phyloP scores from a whole-genome alignment of 2,329 filamentous ascomycete genomes.

The Phaeosphaeriaceae sp. region DNA sequence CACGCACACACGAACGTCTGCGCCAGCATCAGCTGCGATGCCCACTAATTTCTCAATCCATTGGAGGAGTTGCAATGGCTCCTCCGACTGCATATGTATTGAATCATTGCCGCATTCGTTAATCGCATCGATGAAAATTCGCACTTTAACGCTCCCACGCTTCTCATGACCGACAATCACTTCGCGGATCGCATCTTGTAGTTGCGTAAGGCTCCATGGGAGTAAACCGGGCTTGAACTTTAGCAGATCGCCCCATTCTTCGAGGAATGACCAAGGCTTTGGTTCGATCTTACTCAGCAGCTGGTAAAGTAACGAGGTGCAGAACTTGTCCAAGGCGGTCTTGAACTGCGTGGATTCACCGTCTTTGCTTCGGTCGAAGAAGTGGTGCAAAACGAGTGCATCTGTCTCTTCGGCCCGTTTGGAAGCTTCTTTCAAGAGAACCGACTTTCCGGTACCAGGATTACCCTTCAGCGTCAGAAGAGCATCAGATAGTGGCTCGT shows the following conservation, averaged over 20 bases:
- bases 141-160: background rate
- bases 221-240: slow-evolving; percentile 1
- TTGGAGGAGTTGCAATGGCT: slow-evolving; percentile 1
- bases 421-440: slow-evolving; percentile 3
- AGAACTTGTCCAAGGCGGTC: slow-evolving; percentile 1
- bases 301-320: slow-evolving; percentile 2
- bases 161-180: slow-evolving; percentile 1
- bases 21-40: background rate
- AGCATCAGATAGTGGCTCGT: background rate
- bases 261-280: slow-evolving; percentile 4
- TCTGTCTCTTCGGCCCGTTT: background rate
- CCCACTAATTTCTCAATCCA: background rate
- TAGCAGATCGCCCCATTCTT: slow-evolving; percentile 1
- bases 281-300: slow-evolving; percentile 1
- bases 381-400: background rate
- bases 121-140: slow-evolving; percentile 1
- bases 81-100: background rate
- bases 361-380: slow-evolving; percentile 3
- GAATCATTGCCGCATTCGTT: background rate
- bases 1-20: slow-evolving; percentile 1
- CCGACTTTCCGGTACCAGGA: slow-evolving; percentile 3
- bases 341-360: background rate
- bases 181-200: slow-evolving; percentile 1
- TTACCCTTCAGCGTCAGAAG: slow-evolving; percentile 1
- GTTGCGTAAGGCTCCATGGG: background rate